Conservation (phyloP, 768 basidiomycete species). For the Boletus subcaerulescens region DNA sequence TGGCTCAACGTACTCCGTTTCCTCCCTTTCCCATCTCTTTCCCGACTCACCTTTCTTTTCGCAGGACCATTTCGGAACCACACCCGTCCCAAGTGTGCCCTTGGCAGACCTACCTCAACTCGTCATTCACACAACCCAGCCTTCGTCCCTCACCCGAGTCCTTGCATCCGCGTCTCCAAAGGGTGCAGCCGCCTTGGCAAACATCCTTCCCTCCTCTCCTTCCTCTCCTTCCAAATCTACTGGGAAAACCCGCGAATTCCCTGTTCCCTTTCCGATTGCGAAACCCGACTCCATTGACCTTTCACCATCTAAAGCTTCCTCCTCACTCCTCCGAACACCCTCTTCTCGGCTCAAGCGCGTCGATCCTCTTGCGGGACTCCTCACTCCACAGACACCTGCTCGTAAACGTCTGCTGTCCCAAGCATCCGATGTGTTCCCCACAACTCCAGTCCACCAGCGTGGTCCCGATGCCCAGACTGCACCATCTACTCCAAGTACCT, state of each 20-base stretch:
- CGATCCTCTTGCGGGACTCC: slow-evolving; percentile 35
- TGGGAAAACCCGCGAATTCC: slow-evolving; percentile 18
- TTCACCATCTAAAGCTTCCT: slow-evolving; percentile 46
- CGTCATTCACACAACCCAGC: slow-evolving; percentile 42
- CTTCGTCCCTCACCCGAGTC: slow-evolving; percentile 66
- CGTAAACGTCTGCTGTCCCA: slow-evolving; percentile 46
- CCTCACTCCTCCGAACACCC: slow-evolving; percentile 65
- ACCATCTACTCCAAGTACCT: slow-evolving; percentile 67
- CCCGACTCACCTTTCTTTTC: slow-evolving; percentile 11
- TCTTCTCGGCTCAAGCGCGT: slow-evolving; percentile 42
- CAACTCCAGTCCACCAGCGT: slow-evolving; percentile 65
- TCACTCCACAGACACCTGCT: slow-evolving; percentile 38
- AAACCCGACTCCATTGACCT: slow-evolving; percentile 32
- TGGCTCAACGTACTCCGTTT: slow-evolving; percentile 56
- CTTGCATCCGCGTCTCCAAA: slow-evolving; percentile 77
- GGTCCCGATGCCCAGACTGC: slow-evolving; percentile 53
- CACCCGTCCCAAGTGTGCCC: slow-evolving; percentile 56
- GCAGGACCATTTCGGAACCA: slow-evolving; percentile 50
- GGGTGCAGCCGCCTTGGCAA: slow-evolving; percentile 34
- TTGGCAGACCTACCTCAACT: slow-evolving; percentile 64
- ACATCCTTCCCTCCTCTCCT: slow-evolving; percentile 30
- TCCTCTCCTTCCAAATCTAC: slow-evolving; percentile 40
- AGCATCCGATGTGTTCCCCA: slow-evolving; percentile 42
- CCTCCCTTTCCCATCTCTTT: background rate
- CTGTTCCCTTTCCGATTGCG: slow-evolving; percentile 46